These are phyloP conservation scores for Melampsora americana DNA, from an alignment of 1,284 basidiomycete species.

Conservation along the genomic window DNA sequence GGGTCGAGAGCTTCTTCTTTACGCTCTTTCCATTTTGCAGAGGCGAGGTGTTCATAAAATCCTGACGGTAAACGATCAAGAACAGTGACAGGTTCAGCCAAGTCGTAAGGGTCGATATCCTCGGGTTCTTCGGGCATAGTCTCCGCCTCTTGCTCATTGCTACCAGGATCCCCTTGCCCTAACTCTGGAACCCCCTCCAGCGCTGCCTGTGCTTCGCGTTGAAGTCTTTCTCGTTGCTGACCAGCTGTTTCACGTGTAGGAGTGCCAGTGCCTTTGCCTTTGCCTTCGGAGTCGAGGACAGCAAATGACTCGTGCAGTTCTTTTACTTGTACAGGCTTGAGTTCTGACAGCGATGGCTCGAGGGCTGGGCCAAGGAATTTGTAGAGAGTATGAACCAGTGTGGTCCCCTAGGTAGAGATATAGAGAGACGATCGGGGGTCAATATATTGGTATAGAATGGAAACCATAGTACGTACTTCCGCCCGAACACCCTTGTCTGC, in stretches of 20 bases:
- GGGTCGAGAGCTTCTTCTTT: constrained; percentile 83
- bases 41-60: constrained; percentile 70
- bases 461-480: constrained; percentile 58
- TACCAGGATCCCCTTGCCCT: constrained; percentile 50
- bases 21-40: constrained; percentile 97
- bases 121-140: constrained; percentile 54
- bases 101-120: constrained; percentile 71
- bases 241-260: constrained; percentile 75
- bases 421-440: not conserved
- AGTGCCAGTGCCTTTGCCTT: constrained; percentile 74
- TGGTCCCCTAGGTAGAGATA: constrained; percentile 60
- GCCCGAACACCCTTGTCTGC: constrained; percentile 93
- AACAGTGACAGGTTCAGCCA: constrained; percentile 80
- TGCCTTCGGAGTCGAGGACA: constrained; percentile 72
- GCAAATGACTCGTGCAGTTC: constrained; percentile 91
- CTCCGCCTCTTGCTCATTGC: constrained; percentile 41
- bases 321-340: constrained; percentile 98
- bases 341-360: constrained; percentile 78
- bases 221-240: constrained; percentile 65
- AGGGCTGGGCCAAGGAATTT: constrained; percentile 84
- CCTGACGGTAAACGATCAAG: constrained; percentile 70
- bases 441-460: not conserved
- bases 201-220: constrained; percentile 49
- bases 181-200: constrained; percentile 55
- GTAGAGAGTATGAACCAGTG: constrained; percentile 74